Evolutionary conservation across 371 early-diverging fungal species (phyloP), one percentile per base, ranked within the genome.

Genomic region (Mucor mucedo): DNA sequence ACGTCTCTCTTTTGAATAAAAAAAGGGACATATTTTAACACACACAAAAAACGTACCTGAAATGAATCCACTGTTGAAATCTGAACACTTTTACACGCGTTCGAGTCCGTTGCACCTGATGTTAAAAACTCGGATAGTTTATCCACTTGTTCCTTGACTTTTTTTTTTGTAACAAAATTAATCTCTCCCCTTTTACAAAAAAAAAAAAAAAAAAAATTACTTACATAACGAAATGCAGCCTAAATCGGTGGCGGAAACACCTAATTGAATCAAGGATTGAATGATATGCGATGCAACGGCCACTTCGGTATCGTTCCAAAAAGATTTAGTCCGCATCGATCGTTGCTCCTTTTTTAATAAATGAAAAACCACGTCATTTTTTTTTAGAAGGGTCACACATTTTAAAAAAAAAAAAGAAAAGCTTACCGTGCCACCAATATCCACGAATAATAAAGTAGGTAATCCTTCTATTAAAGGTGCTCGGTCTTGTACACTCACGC

Each of bases 61-160:
- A 94, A 95, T 1, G 94, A 91, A 70, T 95, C 96, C 0, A 94
- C 93, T 0, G 95, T 95, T 6, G 91, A 89, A 74, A 71, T 72
- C 70, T 74, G 72, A 21, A 76, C 64, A 49, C 63, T 64, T 29
- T 75, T 68, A 16, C 47, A 64, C 8, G 66, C 53, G 11, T 47
- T 30, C 5, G 56, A 54, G 4, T 58, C 63, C 2, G 64, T 58
- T n/a, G 39, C 21, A 10, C 35, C 33, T 2, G 42, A 29, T 33
- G 21, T 45, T 29, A 89, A 49, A 45, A 72, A 64, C 3, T 66
- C 57, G 6, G 65, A 52, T 5, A 90, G 70, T 16, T 73, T 58
- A 38, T 87, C 89, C 1, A 85, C 88, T 62, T 92, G 92, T 11
- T 83, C 86, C 70, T 89, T 90, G 66, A 89, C 89, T 91, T 40